phyloP scores from a whole-genome alignment of 163 green algal genomes.

The Scenedesmus sp. region DNA sequence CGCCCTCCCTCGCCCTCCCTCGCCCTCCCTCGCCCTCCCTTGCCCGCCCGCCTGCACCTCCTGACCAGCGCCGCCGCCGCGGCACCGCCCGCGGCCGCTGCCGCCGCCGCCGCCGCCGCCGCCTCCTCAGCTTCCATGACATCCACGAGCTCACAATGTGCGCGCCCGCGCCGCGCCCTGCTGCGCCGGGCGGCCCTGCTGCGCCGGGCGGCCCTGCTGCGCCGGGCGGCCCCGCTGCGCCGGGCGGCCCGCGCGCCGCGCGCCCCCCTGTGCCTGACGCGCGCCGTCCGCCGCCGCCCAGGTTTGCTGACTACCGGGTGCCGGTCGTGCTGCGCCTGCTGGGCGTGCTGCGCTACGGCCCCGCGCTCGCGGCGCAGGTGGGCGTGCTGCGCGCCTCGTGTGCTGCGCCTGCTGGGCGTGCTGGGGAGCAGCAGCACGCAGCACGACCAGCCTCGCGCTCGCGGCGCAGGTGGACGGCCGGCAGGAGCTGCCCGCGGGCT shows the following conservation, averaged over 20 bases:
- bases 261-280: no score
- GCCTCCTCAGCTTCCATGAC: constrained; percentile 88
- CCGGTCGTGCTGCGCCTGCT: constrained; percentile 79
- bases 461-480: constrained; percentile 48
- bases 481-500: constrained; percentile 39
- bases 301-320: constrained; percentile 76
- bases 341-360: constrained; percentile 77
- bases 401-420: neutral
- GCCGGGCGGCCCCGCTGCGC: no score
- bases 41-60: neutral
- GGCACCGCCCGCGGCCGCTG: no score
- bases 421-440: neutral
- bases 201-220: no score
- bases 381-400: neutral
- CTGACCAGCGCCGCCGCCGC: no score
- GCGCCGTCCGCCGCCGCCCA: no score
- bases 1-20: no score
- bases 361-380: constrained; percentile 56
- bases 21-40: neutral
- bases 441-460: neutral
- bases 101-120: no score
- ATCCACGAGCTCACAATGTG: constrained; percentile 94
- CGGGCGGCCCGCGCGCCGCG: no score
- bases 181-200: no score
- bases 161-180: no score